Conservation (phyloP, 2,329 filamentous ascomycete genomes). For the Albophoma yamanashiensis region DNA sequence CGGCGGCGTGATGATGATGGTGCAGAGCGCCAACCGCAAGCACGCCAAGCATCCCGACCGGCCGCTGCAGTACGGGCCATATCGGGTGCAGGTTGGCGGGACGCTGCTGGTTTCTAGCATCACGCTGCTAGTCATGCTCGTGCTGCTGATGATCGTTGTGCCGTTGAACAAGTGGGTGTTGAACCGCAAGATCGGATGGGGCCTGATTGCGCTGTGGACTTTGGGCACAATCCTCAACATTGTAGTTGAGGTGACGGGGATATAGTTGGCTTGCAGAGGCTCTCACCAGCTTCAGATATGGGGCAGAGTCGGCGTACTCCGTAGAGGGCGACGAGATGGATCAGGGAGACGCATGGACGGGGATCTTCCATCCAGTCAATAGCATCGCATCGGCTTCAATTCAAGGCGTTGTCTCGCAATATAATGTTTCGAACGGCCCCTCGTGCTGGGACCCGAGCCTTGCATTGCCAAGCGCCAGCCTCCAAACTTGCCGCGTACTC, state of each 20-base stretch:
- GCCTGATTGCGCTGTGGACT: conserved; percentile 69
- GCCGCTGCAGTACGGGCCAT: conserved; percentile 60
- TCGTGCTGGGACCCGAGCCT: background rate
- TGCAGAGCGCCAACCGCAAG: conserved; percentile 54
- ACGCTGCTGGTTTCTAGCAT: conserved; percentile 77
- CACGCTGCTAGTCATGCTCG: conserved; percentile 71
- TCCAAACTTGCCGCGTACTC: background rate
- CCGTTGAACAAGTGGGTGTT: conserved; percentile 81
- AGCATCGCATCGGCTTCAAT: background rate
- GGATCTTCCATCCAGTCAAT: no score
- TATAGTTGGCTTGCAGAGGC: conserved; percentile 3
- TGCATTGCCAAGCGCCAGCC: background rate
- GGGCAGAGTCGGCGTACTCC: conserved; percentile 19
- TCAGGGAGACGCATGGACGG: background rate
- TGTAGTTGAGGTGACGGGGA: conserved; percentile 60
- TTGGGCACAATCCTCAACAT: conserved; percentile 76
- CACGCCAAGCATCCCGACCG: conserved; percentile 57
- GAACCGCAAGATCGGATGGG: conserved; percentile 71
- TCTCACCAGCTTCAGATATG: no score
- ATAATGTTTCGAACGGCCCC: background rate
- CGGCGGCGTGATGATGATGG: conserved; percentile 78
- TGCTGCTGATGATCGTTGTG: conserved; percentile 68
- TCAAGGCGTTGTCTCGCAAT: background rate
- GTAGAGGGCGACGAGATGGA: conserved; percentile 1
- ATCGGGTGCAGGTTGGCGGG: conserved; percentile 72